Conservation (phyloP, 768 basidiomycete genomes). For the Pholiota conissans region DNA sequence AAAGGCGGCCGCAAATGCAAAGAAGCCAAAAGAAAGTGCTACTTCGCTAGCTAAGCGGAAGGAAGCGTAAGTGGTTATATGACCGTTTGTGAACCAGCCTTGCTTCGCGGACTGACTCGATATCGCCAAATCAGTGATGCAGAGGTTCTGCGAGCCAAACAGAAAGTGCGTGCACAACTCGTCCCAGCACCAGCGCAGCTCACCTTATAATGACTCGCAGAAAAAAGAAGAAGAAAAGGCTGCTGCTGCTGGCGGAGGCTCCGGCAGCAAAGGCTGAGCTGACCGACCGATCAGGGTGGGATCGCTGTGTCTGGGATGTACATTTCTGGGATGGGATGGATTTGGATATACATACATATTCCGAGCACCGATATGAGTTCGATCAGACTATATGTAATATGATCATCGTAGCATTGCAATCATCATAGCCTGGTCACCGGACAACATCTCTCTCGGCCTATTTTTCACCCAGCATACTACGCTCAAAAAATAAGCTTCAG, state of each 20-base stretch:
- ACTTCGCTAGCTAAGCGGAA: conserved; percentile 63
- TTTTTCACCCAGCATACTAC: background rate
- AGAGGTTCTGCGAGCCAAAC: conserved; percentile 72
- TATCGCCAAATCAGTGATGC: conserved; percentile 58
- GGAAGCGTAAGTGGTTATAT: conserved; percentile 59
- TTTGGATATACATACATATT: background rate
- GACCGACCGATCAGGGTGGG: background rate
- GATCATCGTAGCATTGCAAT: background rate
- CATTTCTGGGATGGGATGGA: conserved; percentile 1
- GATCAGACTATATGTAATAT: background rate
- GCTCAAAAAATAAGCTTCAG: conserved; percentile 3
- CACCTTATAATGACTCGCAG: conserved; percentile 26
- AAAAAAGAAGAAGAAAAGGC: conserved; percentile 56
- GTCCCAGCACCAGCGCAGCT: background rate
- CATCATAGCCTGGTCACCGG: conserved; percentile 1
- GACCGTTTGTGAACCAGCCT: conserved; percentile 9
- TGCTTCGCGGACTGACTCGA: conserved; percentile 11
- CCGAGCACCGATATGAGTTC: background rate
- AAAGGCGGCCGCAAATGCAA: conserved; percentile 52
- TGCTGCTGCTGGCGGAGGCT: conserved; percentile 5
- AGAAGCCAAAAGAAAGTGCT: conserved; percentile 75
- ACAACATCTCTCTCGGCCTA: background rate
- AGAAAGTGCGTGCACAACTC: conserved; percentile 54
- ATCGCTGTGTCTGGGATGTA: background rate
- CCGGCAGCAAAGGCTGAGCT: conserved; percentile 11